phyloP scores from a whole-genome alignment of 2,329 filamentous ascomycete genomes.

The Cladosporium sp. region DNA sequence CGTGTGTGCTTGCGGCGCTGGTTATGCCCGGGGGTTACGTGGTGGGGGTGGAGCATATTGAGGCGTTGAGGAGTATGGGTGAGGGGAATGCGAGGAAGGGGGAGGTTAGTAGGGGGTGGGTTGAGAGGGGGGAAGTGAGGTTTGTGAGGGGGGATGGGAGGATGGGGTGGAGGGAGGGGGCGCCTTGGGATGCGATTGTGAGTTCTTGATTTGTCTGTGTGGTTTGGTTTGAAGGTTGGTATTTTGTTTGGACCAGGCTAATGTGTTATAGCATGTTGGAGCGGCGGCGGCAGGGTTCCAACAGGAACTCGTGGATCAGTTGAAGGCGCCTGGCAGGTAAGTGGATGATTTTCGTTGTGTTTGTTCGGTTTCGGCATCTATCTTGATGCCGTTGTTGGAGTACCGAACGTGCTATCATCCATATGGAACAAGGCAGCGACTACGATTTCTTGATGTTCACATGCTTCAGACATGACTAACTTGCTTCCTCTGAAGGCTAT shows the following conservation, averaged over 20 bases:
- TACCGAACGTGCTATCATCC: neutral
- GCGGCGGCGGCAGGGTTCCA: conserved; percentile 79
- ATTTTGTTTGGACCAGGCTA: neutral
- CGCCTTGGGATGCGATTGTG: conserved; percentile 78
- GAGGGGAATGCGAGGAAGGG: conserved; percentile 48
- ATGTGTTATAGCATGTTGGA: conserved; percentile 67
- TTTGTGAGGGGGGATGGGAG: conserved; percentile 73
- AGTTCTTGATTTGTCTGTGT: neutral
- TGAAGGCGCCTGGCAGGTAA: conserved; percentile 72
- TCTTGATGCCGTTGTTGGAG: neutral
- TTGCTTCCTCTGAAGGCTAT: conserved; percentile 55
- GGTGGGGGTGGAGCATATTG: conserved; percentile 54
- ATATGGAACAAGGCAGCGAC: neutral
- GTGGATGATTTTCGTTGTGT: conserved; percentile 20
- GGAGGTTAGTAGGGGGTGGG: conserved; percentile 53
- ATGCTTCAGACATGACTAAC: neutral
- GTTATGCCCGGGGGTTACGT: conserved; percentile 55
- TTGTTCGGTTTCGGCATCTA: neutral
- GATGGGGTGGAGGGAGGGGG: conserved; percentile 49
- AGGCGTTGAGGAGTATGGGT: conserved; percentile 47
- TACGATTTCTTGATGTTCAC: neutral
- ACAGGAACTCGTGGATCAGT: conserved; percentile 70
- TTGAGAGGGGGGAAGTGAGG: conserved; percentile 64
- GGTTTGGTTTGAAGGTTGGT: neutral
- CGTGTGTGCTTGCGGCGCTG: conserved; percentile 81